A percentile compares a stretch with the other conserved stretches of the same genome.
These are phyloP conservation scores for Heliamphora exappendiculata DNA, from an alignment of 148 eudicot species.

Conservation along the genomic window DNA sequence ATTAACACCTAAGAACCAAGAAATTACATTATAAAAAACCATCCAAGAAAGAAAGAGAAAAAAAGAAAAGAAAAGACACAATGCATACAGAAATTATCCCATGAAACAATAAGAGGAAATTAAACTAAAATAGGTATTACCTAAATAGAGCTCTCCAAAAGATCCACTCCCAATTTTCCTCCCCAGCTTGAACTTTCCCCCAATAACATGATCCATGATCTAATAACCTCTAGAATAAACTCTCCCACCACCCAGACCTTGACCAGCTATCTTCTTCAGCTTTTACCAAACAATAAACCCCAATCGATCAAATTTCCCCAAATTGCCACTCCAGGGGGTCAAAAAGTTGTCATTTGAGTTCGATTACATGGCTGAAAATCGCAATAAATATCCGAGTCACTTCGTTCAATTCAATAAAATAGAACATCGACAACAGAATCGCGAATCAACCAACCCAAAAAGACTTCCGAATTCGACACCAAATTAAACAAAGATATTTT, in stretches of 20 bases:
- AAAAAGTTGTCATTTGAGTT: neutral
- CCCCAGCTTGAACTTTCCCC: slow-evolving; percentile 73
- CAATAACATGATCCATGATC: slow-evolving; percentile 71
- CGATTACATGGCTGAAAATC: neutral
- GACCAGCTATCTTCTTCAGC: neutral
- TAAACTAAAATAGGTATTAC: slow-evolving; percentile 22
- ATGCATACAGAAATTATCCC: neutral
- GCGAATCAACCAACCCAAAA: slow-evolving; percentile 1
- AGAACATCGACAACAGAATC: neutral
- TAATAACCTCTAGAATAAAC: slow-evolving; percentile 11
- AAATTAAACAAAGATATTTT: neutral
- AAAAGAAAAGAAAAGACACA: slow-evolving; percentile 4
- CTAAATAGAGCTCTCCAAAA: slow-evolving; percentile 86
- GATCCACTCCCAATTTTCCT: slow-evolving; percentile 91
- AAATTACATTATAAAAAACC: slow-evolving; percentile 9
- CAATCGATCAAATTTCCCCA: slow-evolving; percentile 6
- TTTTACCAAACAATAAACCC: neutral
- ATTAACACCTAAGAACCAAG: slow-evolving; percentile 58
- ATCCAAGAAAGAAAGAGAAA: slow-evolving; percentile 14
- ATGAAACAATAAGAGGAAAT: neutral
- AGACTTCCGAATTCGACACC: neutral
- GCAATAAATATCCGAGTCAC: neutral
- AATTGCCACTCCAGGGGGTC: neutral
- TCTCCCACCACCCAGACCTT: neutral
- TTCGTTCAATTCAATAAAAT: neutral